Conservation (phyloP, 768 basidiomycete species). For the Cystobasidium tubakii region DNA sequence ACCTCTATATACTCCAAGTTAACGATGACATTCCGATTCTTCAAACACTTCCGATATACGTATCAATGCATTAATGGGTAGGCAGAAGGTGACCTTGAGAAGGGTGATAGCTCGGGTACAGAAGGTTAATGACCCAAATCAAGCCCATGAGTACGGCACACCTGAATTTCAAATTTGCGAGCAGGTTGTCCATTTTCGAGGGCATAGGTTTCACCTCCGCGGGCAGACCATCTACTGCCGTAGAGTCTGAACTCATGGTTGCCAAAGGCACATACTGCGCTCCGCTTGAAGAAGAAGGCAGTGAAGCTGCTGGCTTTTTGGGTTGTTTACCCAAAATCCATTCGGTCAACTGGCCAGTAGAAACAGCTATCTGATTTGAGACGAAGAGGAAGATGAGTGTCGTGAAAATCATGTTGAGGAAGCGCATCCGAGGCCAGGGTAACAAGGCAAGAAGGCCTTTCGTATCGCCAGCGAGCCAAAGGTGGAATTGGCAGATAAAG, state of each 20-base stretch:
- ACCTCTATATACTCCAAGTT: too few species aligned
- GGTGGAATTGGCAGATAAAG: slow-evolving; percentile 58
- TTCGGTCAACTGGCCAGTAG: slow-evolving; percentile 64
- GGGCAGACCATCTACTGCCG: not conserved
- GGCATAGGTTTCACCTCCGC: not conserved
- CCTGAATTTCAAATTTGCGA: not conserved
- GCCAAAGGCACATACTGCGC: slow-evolving; percentile 3
- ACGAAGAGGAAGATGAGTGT: slow-evolving; percentile 73
- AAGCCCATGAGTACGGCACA: slow-evolving; percentile 16
- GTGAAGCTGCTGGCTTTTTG: slow-evolving; percentile 34
- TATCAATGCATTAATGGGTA: not conserved
- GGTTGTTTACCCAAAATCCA: slow-evolving; percentile 51
- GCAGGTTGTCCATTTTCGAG: not conserved
- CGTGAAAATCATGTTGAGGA: slow-evolving; percentile 71
- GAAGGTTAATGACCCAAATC: slow-evolving; percentile 34
- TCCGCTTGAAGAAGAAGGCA: not conserved
- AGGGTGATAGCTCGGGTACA: slow-evolving; percentile 18
- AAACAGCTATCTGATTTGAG: slow-evolving; percentile 67
- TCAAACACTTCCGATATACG: too few species aligned
- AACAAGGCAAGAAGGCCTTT: slow-evolving; percentile 52
- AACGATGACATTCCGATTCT: too few species aligned
- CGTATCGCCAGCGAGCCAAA: slow-evolving; percentile 78
- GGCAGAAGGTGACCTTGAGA: slow-evolving; percentile 30
- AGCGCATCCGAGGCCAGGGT: slow-evolving; percentile 53
- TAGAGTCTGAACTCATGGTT: not conserved